These are phyloP conservation scores for Ceratobasidium theobromae DNA, from an alignment of 1,284 basidiomycete species.

Conservation along the genomic window DNA sequence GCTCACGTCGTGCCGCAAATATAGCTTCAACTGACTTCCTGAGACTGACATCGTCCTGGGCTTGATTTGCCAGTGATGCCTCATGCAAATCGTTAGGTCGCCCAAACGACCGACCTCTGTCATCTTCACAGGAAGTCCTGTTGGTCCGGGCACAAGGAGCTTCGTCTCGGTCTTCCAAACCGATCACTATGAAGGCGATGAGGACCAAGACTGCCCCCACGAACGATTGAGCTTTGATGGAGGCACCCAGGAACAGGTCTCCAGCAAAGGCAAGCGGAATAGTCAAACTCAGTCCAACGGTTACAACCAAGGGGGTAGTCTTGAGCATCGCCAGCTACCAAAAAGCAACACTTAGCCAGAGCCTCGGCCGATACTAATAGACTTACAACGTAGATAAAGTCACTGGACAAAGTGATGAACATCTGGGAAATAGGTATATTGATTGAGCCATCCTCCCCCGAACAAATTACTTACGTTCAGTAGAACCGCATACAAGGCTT, in stretches of 20 bases:
- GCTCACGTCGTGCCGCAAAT: neutral
- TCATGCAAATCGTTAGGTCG: neutral
- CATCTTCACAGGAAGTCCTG: neutral
- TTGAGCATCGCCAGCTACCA: constrained; percentile 83
- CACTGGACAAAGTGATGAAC: constrained; percentile 80
- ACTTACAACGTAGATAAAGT: constrained; percentile 73
- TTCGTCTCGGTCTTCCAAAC: constrained; percentile 52
- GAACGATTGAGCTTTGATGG: constrained; percentile 58
- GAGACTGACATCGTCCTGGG: constrained; percentile 8
- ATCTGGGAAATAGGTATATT: constrained; percentile 53
- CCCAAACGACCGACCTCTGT: constrained; percentile 22
- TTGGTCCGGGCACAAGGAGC: neutral
- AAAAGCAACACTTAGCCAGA: neutral
- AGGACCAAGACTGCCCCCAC: constrained; percentile 69
- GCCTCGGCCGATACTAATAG: neutral
- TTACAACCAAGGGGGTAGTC: constrained; percentile 91
- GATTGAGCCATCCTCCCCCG: neutral
- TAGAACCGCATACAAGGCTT: constrained; percentile 65
- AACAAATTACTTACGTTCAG: constrained; percentile 62
- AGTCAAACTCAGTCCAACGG: constrained; percentile 91
- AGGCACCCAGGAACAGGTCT: constrained; percentile 66
- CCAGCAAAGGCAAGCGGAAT: constrained; percentile 87
- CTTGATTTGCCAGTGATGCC: neutral
- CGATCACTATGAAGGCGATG: constrained; percentile 65
- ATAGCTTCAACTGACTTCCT: constrained; percentile 21